These are phyloP conservation scores for Coccomyxa subellipsoidea DNA, from an alignment of 163 green algal species.

Conservation along the genomic window DNA sequence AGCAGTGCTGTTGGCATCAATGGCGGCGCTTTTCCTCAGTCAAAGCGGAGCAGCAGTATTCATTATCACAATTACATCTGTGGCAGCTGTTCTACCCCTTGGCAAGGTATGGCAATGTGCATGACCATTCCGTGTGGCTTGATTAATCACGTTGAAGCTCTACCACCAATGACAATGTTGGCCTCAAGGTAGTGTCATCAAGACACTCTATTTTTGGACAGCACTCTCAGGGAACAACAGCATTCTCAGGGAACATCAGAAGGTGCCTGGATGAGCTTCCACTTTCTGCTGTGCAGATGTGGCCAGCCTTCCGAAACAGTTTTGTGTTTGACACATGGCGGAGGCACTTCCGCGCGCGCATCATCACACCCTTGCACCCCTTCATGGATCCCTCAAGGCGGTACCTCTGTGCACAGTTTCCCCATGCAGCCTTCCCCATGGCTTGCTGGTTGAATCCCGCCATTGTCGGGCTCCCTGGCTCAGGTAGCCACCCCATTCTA, in stretches of 20 bases:
- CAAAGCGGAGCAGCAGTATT: background rate
- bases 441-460: background rate
- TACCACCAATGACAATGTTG: too few relatives aligned
- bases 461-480: background rate
- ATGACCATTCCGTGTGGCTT: background rate
- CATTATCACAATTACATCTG: background rate
- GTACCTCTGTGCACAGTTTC: background rate
- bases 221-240: too few relatives aligned
- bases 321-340: background rate
- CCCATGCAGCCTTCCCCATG: constrained; percentile 1
- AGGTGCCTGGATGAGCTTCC: background rate
- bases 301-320: background rate
- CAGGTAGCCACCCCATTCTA: background rate
- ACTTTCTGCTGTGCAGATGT: background rate
- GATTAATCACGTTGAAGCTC: too few relatives aligned
- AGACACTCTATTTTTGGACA: too few relatives aligned
- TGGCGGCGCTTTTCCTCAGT: background rate
- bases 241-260: background rate
- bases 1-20: background rate
- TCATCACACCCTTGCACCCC: constrained; percentile 3
- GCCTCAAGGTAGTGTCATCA: too few relatives aligned
- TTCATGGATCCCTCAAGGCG: background rate
- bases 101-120: background rate
- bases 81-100: background rate
- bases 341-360: constrained; percentile 5